Base-by-base conservation (phyloP, 2,329 filamentous ascomycete genomes). In the Pseudocercospora fijiensis region DNA sequence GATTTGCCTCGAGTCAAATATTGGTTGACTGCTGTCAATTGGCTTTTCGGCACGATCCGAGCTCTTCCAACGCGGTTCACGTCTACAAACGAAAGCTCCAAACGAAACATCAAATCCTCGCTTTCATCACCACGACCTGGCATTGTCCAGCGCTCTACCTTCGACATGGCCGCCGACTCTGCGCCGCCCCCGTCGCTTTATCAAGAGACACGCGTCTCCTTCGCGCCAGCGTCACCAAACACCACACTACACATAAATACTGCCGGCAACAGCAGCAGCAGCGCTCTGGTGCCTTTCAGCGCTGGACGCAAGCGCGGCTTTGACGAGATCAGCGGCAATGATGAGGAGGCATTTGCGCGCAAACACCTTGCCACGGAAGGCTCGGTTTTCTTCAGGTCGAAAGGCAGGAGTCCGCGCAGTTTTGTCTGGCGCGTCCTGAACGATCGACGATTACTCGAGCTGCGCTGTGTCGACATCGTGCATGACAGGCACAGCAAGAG, bases 361-460 rank as follows among this genome's bases (percentile, higher is more conserved):
- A 88, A 86, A 67, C 86, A 90, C 74, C 81, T 97, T 59, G 91
- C 94, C 26, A 88, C 83, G 1, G 86, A 92, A 30, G 89, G 91
- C 27, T 92, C 91, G 2, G 84, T 98, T 61, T 96, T 91, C 80
- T 92, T 96, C 77, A 88, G 95, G 61, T 85, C 86, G 76, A 85
- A 89, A 76, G 86, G 90, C 73, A 82, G 85, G 67, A 88, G 89
- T 67, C 95, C 95, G 43, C 88, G 90, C 74, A 91, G 87, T 77
- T 96, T 98, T 75, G 84, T 96, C 55, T 99, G 95, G 95, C 87
- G 94, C 70, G 84, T 98, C 43, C 80, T 97, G 65, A 90, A 96
- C 73, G 87, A 91, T 72, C 87, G 88, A 73, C 90, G 86, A 69
- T 82, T 92, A 66, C 83, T 99, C 70, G 94, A 95, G 78, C 83